Evolutionary conservation across 73 alveolate genomes (phyloP).

Genomic region (Symbiodinium pilosum): DNA sequence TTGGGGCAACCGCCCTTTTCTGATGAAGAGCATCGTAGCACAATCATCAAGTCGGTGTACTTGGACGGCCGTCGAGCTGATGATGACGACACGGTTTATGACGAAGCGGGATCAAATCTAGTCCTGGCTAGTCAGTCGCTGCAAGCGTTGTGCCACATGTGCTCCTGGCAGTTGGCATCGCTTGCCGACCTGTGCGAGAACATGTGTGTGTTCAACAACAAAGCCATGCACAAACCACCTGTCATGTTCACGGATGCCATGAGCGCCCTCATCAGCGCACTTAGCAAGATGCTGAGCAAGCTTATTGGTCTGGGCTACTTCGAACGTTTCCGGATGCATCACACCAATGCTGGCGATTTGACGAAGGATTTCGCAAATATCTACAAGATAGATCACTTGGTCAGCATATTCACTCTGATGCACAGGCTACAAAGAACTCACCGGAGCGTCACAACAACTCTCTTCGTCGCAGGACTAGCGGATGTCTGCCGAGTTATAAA

Average conservation of each 20-base stretch:
- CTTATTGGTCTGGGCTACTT: constrained; percentile 68
- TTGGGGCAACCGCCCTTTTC: constrained; percentile 80
- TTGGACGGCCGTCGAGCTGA: constrained; percentile 73
- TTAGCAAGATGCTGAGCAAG: constrained; percentile 65
- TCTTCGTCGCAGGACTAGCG: constrained; percentile 30
- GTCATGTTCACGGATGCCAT: constrained; percentile 22
- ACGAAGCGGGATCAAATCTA: constrained; percentile 60
- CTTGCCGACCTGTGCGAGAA: constrained; percentile 51
- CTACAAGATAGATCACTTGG: constrained; percentile 63
- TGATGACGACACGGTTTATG: constrained; percentile 60
- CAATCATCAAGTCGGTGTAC: constrained; percentile 31
- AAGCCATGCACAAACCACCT: constrained; percentile 57
- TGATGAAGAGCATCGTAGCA: constrained; percentile 58
- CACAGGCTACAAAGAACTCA: constrained; percentile 46
- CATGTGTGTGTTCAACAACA: constrained; percentile 78
- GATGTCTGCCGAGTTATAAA: constrained; percentile 62
- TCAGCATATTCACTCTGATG: constrained; percentile 64
- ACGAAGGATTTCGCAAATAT: constrained; percentile 34
- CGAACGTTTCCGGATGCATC: constrained; percentile 65
- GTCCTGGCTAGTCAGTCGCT: constrained; percentile 16
- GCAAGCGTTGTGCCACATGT: constrained; percentile 60
- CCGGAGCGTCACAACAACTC: constrained; percentile 33
- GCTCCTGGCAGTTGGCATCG: constrained; percentile 86
- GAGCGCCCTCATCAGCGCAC: constrained; percentile 61
- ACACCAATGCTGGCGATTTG: not conserved